These are phyloP conservation scores for Trypanosoma vivax DNA, from an alignment of 208 protist genomes.

Conservation along the genomic window DNA sequence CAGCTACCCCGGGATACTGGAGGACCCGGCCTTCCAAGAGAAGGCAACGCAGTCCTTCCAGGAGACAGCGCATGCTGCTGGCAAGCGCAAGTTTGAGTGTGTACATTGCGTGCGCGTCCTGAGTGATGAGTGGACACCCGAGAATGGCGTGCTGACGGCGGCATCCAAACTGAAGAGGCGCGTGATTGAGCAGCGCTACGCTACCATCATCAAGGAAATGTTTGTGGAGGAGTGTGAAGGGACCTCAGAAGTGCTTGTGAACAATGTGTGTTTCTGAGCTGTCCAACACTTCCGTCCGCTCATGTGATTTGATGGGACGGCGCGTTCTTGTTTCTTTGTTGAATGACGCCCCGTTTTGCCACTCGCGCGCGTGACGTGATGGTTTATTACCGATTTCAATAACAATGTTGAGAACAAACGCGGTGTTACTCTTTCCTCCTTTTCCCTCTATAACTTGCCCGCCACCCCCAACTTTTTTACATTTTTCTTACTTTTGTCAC, in stretches of 20 bases:
- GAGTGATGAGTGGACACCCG: constrained; percentile 77
- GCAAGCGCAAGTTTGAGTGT: constrained; percentile 65
- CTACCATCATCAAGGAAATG: constrained; percentile 44
- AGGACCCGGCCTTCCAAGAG: constrained; percentile 23
- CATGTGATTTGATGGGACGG: no score
- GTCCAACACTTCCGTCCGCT: not conserved
- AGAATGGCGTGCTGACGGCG: constrained; percentile 77
- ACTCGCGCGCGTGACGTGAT: no score
- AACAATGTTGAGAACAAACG: no score
- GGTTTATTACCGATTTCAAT: no score
- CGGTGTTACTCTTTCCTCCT: no score
- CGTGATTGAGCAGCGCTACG: constrained; percentile 59
- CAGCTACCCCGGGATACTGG: not conserved
- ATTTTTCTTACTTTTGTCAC: no score
- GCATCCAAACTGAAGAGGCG: constrained; percentile 71
- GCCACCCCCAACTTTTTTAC: no score
- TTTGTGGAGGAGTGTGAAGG: constrained; percentile 25
- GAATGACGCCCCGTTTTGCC: no score
- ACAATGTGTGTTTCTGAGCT: not conserved
- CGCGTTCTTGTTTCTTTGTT: no score
- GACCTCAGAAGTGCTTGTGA: not conserved
- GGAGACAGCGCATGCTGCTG: constrained; percentile 33
- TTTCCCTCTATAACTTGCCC: no score
- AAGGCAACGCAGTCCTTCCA: constrained; percentile 25
- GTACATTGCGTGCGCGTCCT: constrained; percentile 46